Evolutionary conservation across 768 basidiomycete species (phyloP), one percentile per base, ranked within the genome.

Genomic region (Imleria badia): DNA sequence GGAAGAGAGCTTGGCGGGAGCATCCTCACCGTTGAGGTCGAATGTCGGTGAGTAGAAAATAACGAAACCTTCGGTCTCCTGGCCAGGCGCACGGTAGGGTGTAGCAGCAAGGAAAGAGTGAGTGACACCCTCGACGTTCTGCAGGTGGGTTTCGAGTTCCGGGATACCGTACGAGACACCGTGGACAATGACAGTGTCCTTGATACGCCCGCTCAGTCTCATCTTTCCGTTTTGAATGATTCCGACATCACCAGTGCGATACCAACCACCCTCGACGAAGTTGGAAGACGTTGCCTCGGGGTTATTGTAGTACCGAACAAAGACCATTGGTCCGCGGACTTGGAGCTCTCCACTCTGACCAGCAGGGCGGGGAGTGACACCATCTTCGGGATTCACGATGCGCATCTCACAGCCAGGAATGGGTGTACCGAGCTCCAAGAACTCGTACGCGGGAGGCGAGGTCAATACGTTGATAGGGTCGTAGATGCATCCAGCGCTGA

Each of bases 191-290:
- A 78, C 60, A n/a, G 68, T 72, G 26, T 76, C 75, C 57, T 77
- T 78, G 58, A 76, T 73, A 34, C 76, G 69, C 6, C 76, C 75
- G 40, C 72, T 64, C 26, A 77, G 61, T 42, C 73, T 67, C 50
- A 79, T 64, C 51, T 64, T 66, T 3, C 71, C 68, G 9, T 67
- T 63, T 39, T 66, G 55, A 11, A 80, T 60, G 35, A 70, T 62
- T 3, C 76, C 81, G 9, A 79, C 66, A 58, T 86, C 84, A 2
- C 84, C 84, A 19, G 83, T 84, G 58, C 76, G 78, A 67, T 81
- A 80, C 83, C 83, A 86, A 6, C 79, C 73, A 19, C 77, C 80
- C 8, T 66, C 57, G 0, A 75, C 73, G 56, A 85, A 79, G 30
- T 78, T 74, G 29, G 76, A 72, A 6, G 55, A 52, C 6, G 82